A percentile compares a stretch with the other conserved stretches of the same genome.
Evolutionary conservation across 1,284 basidiomycete genomes (phyloP).

Genomic region (Ustilago curta): DNA sequence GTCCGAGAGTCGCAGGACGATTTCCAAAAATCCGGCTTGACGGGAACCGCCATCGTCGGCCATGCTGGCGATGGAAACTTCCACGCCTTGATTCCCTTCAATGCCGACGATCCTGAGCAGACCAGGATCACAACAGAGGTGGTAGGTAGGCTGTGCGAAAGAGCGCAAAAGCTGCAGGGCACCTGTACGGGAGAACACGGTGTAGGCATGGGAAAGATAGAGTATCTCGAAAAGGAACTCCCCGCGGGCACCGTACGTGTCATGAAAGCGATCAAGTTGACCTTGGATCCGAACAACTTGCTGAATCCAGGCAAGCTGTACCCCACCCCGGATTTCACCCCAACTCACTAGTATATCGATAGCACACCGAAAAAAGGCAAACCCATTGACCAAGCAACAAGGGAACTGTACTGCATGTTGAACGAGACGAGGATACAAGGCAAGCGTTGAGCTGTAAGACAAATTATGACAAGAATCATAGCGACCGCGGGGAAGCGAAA

Average conservation of each 20-base stretch:
- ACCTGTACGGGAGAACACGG: slow-evolving; percentile 71
- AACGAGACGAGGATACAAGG: slow-evolving; percentile 12
- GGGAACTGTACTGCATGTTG: slow-evolving; percentile 24
- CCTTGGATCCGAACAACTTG: slow-evolving; percentile 58
- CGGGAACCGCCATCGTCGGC: slow-evolving; percentile 75
- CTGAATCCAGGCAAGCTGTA: slow-evolving; percentile 63
- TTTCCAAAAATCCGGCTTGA: slow-evolving; percentile 34
- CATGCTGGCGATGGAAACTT: slow-evolving; percentile 85
- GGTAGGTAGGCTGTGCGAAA: slow-evolving; percentile 71
- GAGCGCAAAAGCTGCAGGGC: slow-evolving; percentile 71
- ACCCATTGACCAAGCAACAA: neutral
- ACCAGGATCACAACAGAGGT: slow-evolving; percentile 69
- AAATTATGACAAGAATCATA: neutral
- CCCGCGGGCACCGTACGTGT: slow-evolving; percentile 52
- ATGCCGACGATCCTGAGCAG: slow-evolving; percentile 43
- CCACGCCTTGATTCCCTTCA: slow-evolving; percentile 61
- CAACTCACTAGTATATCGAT: slow-evolving; percentile 8
- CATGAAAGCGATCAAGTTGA: slow-evolving; percentile 57
- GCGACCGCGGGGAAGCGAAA: neutral
- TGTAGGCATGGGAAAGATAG: slow-evolving; percentile 57
- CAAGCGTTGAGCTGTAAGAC: slow-evolving; percentile 19
- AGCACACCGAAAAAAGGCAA: neutral
- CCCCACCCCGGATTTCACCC: slow-evolving; percentile 18
- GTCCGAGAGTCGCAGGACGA: slow-evolving; percentile 70
- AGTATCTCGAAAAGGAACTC: slow-evolving; percentile 57